Percentiles rank a stretch among this genome's conserved stretches.
Evolutionary conservation across 106 monocot species (phyloP).

Genomic region (Platanthera guangdongensis): DNA sequence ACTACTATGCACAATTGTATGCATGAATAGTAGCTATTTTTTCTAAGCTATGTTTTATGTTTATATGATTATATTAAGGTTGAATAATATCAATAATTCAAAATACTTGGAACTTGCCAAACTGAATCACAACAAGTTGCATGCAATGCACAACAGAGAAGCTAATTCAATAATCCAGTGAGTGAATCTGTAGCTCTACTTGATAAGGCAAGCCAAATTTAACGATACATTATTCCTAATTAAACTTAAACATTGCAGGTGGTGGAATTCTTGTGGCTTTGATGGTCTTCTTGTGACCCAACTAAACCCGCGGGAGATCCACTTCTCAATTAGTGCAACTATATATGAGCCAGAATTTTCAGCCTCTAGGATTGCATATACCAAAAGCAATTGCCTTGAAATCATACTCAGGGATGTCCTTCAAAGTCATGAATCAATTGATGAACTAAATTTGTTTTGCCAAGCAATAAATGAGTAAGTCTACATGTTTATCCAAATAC

Average conservation of each 20-base stretch:
- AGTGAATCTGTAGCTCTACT: background rate
- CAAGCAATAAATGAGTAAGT: conserved; percentile 22
- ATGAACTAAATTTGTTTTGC: conserved; percentile 11
- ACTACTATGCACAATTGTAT: no score
- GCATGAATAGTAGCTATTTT: no score
- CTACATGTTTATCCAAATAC: no score
- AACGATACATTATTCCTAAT: no score
- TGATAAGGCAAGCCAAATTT: conserved; percentile 14
- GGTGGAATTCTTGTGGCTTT: conserved; percentile 10
- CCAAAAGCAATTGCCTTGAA: conserved; percentile 29
- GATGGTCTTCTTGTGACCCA: conserved; percentile 5
- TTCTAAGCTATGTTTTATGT: background rate
- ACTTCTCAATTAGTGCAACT: conserved; percentile 28
- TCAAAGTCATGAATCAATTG: conserved; percentile 20
- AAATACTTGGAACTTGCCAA: conserved; percentile 29
- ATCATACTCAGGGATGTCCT: conserved; percentile 17
- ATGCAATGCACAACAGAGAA: conserved; percentile 14
- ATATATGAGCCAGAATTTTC: conserved; percentile 21
- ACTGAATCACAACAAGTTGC: conserved; percentile 22
- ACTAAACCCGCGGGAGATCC: conserved; percentile 16
- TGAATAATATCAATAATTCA: conserved; percentile 26
- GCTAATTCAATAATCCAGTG: conserved; percentile 17
- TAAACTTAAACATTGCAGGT: no score
- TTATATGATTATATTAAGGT: conserved; percentile 6
- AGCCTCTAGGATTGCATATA: conserved; percentile 18